Evolutionary conservation across 2,329 filamentous ascomycete species (phyloP).

Genomic region (Colletotrichum lentis): DNA sequence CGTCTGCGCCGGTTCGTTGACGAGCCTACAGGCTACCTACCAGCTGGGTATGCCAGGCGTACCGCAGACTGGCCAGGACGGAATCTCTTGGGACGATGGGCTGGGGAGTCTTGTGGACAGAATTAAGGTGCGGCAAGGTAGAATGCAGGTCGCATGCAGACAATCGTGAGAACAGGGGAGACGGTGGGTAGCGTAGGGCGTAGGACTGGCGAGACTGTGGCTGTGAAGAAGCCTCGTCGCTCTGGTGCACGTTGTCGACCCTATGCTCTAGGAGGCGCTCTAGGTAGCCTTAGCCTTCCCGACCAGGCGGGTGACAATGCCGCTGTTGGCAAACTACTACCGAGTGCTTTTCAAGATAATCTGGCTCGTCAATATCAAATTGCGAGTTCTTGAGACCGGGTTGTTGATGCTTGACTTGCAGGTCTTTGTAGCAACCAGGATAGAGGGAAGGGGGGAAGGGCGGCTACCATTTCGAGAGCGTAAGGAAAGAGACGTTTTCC

Average conservation of each 20-base stretch:
- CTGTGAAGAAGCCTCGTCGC: conserved; percentile 13
- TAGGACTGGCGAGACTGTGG: conserved; percentile 7
- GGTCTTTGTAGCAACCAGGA: background rate
- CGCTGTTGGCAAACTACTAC: background rate
- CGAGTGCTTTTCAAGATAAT: background rate
- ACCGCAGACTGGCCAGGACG: conserved; percentile 27
- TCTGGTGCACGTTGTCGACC: background rate
- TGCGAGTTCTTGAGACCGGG: conserved; percentile 19
- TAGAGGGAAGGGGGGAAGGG: too few relatives aligned
- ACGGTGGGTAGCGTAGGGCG: background rate
- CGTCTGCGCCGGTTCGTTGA: conserved; percentile 22
- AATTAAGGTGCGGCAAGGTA: conserved; percentile 9
- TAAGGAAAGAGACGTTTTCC: background rate
- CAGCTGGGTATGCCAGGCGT: conserved; percentile 18
- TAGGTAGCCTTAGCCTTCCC: background rate
- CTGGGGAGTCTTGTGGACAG: conserved; percentile 14
- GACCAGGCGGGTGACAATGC: conserved; percentile 1
- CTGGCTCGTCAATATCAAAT: conserved; percentile 16
- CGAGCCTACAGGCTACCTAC: conserved; percentile 30
- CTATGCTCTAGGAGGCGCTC: too few relatives aligned
- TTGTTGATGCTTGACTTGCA: conserved; percentile 27
- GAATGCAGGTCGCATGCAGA: background rate
- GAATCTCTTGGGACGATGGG: background rate
- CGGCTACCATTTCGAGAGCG: conserved; percentile 2
- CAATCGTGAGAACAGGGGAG: background rate